Percentiles rank a stretch among this genome's conserved stretches.
These are phyloP conservation scores for Calocybe indica DNA, from an alignment of 768 basidiomycete genomes.

Conservation along the genomic window DNA sequence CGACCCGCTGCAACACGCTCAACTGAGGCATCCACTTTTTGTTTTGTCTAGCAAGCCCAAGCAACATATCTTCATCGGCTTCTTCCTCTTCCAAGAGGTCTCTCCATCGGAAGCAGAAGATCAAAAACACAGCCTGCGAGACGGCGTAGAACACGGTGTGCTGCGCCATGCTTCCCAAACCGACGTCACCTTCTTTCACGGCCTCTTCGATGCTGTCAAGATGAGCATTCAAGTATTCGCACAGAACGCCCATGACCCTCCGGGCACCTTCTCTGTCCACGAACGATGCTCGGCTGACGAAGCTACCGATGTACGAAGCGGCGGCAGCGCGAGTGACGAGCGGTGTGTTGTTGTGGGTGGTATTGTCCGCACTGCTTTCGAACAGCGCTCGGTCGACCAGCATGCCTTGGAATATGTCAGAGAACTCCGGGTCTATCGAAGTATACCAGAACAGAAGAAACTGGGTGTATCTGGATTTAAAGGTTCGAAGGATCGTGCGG, in stretches of 20 bases:
- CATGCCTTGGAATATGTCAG: slow-evolving; percentile 90
- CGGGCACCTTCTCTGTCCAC: slow-evolving; percentile 72
- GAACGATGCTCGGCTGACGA: slow-evolving; percentile 86
- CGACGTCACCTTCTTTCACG: slow-evolving; percentile 29
- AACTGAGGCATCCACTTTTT: slow-evolving; percentile 83
- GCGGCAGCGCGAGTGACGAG: slow-evolving; percentile 86
- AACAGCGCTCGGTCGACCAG: slow-evolving; percentile 90
- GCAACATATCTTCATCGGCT: slow-evolving; percentile 36
- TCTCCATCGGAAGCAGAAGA: slow-evolving; percentile 97
- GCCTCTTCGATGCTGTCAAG: slow-evolving; percentile 63
- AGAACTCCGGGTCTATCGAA: slow-evolving; percentile 82
- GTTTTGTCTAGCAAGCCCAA: slow-evolving; percentile 12
- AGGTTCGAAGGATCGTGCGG: slow-evolving; percentile 87
- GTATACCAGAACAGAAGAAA: slow-evolving; percentile 96
- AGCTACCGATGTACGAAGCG: slow-evolving; percentile 88
- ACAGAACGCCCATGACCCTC: slow-evolving; percentile 76
- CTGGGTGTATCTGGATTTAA: slow-evolving; percentile 96
- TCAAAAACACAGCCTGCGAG: slow-evolving; percentile 85
- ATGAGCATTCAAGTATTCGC: slow-evolving; percentile 74
- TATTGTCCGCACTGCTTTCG: slow-evolving; percentile 9
- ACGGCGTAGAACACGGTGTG: slow-evolving; percentile 89
- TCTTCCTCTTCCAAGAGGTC: slow-evolving; percentile 70
- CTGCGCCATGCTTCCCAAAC: slow-evolving; percentile 24
- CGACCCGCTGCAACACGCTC: slow-evolving; percentile 69
- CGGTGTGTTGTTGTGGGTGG: slow-evolving; percentile 34